These are phyloP conservation scores for Eimeria praecox DNA, from an alignment of 169 alveolate genomes.

Conservation along the genomic window DNA sequence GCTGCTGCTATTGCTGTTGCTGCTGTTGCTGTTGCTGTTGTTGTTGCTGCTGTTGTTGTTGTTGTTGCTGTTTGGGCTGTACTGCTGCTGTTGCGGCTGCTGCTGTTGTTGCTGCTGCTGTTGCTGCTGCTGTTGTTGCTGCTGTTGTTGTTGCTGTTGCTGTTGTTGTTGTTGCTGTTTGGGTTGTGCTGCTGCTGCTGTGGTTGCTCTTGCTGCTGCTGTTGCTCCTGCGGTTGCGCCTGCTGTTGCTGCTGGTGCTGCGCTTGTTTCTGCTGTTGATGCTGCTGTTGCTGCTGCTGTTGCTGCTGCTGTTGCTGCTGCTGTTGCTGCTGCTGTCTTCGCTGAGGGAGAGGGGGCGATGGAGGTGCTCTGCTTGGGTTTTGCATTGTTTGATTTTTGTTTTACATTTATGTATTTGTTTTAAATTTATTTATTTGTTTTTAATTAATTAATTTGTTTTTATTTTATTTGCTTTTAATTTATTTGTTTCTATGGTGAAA, in stretches of 20 bases:
- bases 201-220: not conserved
- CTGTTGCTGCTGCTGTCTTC: not conserved
- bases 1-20: not conserved
- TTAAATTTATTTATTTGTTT: not conserved
- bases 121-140: not conserved
- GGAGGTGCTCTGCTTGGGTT: not conserved
- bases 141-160: not conserved
- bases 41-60: not conserved
- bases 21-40: not conserved
- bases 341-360: not conserved
- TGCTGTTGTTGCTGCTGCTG: not conserved
- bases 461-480: not conserved
- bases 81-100: not conserved
- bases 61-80: not conserved
- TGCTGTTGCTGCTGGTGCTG: not conserved
- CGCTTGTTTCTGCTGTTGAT: too few relatives aligned
- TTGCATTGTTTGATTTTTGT: not conserved
- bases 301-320: not conserved
- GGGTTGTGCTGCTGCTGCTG: not conserved
- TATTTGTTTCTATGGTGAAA: conserved; percentile 8
- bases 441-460: not conserved
- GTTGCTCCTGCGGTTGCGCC: not conserved
- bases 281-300: not conserved
- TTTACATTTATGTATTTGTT: not conserved
- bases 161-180: not conserved